A percentile compares a stretch with the other conserved stretches of the same genome.
phyloP scores from a whole-genome alignment of 352 stramenopile species.

The Globisporangium abappressorium region DNA sequence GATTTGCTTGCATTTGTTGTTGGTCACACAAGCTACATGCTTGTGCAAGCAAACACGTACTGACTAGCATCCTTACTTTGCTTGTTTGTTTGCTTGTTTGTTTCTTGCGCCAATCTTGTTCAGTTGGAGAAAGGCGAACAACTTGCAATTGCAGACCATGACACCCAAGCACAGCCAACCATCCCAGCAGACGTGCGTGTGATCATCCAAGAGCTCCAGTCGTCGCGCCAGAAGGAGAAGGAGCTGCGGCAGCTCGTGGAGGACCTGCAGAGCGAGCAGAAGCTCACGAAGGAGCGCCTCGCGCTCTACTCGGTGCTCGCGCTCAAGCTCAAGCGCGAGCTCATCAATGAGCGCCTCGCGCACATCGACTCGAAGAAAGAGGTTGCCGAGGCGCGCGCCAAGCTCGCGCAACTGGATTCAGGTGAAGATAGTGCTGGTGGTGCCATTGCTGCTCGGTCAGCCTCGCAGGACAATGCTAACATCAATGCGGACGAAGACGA shows the following conservation, averaged over 20 bases:
- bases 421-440: slow-evolving; percentile 23
- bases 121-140: slow-evolving; percentile 18
- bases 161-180: neutral
- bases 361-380: slow-evolving; percentile 74
- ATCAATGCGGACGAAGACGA: slow-evolving; percentile 38
- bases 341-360: slow-evolving; percentile 74
- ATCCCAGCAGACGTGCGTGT: slow-evolving; percentile 17
- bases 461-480: neutral
- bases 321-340: slow-evolving; percentile 65
- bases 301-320: slow-evolving; percentile 53
- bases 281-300: slow-evolving; percentile 43
- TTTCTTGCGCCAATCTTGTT: neutral
- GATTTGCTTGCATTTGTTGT: neutral
- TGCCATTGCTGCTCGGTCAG: neutral
- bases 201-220: slow-evolving; percentile 24
- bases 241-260: slow-evolving; percentile 44
- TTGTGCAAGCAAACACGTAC: neutral
- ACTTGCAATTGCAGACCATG: neutral
- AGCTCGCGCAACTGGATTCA: slow-evolving; percentile 15
- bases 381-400: slow-evolving; percentile 42
- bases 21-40: neutral
- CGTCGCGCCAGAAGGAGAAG: slow-evolving; percentile 23
- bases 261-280: slow-evolving; percentile 56
- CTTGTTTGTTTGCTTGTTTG: slow-evolving; percentile 1
- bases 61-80: slow-evolving; percentile 2